A percentile compares a stretch with the other conserved stretches of the same genome.
phyloP scores from a whole-genome alignment of 192 early-diverging fungal genomes.

The Coemansia sp. region DNA sequence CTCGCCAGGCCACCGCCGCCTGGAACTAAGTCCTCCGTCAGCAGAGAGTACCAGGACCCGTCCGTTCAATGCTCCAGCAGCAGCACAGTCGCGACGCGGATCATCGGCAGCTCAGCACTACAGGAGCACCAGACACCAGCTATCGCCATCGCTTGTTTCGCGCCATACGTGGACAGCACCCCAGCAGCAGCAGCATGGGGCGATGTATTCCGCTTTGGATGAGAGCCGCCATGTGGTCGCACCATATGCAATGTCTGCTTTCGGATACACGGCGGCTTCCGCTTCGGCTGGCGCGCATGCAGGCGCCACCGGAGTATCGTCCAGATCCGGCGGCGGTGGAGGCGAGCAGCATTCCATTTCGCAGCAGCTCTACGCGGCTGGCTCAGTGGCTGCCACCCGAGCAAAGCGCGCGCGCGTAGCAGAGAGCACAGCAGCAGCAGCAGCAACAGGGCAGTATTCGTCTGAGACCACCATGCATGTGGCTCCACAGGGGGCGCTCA shows the following conservation, averaged over 20 bases:
- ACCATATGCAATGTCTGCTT: conserved; percentile 15
- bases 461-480: background rate
- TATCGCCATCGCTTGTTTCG: background rate
- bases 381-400: conserved; percentile 14
- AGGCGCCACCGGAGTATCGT: conserved; percentile 29
- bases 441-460: background rate
- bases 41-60: no score
- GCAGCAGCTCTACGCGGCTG: conserved; percentile 14
- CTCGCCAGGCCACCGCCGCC: background rate
- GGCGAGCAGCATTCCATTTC: conserved; percentile 19
- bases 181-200: conserved; percentile 4
- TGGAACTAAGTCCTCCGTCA: background rate
- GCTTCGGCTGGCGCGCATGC: conserved; percentile 11
- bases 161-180: background rate
- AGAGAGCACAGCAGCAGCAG: conserved; percentile 14
- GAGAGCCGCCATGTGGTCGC: conserved; percentile 5
- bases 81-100: background rate
- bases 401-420: conserved; percentile 27
- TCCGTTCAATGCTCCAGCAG: no score
- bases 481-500: background rate
- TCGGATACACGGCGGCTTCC: conserved; percentile 16
- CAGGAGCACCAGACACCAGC: background rate
- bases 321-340: background rate
- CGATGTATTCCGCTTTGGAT: background rate
- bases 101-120: background rate